Evolutionary conservation across 2,329 filamentous ascomycete genomes (phyloP), one percentile per base, ranked within the genome.

Genomic region (Neopestalotiopsis rosae): DNA sequence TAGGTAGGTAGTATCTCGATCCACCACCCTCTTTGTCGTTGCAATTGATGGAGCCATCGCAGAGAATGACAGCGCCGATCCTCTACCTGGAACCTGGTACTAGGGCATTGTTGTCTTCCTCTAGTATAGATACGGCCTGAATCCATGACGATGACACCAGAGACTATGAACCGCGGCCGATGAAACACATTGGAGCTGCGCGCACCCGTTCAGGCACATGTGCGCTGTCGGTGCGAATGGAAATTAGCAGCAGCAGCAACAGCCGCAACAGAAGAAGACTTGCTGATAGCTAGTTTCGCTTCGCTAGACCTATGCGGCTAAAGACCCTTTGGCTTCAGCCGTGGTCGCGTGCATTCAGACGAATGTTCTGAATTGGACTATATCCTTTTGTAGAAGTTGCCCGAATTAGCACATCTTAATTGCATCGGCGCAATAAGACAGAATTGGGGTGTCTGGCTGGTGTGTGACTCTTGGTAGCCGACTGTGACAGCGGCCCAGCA

Each of bases 1-100:
- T 52, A 20, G 45, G 45, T 17, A 49, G n/a, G 45, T 52, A 52
- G 45, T 52, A 52, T 52, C 45, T 20, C 45, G 45, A 52, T 20
- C 45, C 20, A 20, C 17, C 17, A 17, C 45, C 45, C 45, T 17
- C 9, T 7, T n/a, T 24, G 14, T 52, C 20, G 45, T 20, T 38
- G 45, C 45, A 52, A 52, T 52, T 17, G 45, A 52, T 38, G 34
- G 34, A 20, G 17, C 45, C 45, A 9, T n/a, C 7, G 45, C 0
- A 52, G 45, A 52, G 45, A 52, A 17, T 52, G 45, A 52, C 45
- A 52, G 45, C 45, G 45, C 45, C 45, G 45, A 52, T 52, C 45
- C n/a, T 20, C 45, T 52, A 9, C 45, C n/a, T 38, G 10, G 34
- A 38, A 38, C 34, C 34, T 38, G 34, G 34, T 38, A 38, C 10